Percentiles rank a stretch among this genome's conserved stretches.
Evolutionary conservation across 352 stramenopile species (phyloP).

Genomic region (Pythium utonaiense): DNA sequence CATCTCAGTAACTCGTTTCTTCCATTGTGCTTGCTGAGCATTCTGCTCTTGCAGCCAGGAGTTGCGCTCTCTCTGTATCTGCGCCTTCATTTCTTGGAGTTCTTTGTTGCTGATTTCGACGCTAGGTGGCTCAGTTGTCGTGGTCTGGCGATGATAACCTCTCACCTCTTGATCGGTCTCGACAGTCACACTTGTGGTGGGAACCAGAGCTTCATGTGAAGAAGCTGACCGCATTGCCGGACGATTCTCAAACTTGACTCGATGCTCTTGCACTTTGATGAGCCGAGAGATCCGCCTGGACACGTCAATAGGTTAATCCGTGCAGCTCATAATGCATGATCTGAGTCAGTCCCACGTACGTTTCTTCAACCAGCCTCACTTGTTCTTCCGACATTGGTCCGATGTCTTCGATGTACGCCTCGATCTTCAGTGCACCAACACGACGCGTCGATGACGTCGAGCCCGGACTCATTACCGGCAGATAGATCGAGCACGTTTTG

Average conservation of each 20-base stretch:
- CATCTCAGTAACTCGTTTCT: constrained; percentile 41
- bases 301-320: not conserved
- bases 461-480: constrained; percentile 36
- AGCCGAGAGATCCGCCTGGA: constrained; percentile 7
- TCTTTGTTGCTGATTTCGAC: constrained; percentile 2
- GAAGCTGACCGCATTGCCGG: not conserved
- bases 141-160: no score
- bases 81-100: constrained; percentile 28
- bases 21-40: constrained; percentile 49
- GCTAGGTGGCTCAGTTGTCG: not conserved
- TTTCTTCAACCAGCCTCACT: constrained; percentile 16
- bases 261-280: not conserved
- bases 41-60: constrained; percentile 49
- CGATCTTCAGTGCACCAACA: constrained; percentile 17
- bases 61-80: constrained; percentile 33
- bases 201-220: not conserved
- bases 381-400: constrained; percentile 19
- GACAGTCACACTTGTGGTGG: not conserved
- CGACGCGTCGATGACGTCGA: not conserved
- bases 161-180: no score
- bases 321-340: not conserved
- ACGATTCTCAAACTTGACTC: not conserved
- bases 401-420: constrained; percentile 23
- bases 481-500: constrained; percentile 60
- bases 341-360: constrained; percentile 2